These are phyloP conservation scores for Ramalina intermedia DNA, from an alignment of 495 filamentous ascomycete species.

Conservation along the genomic window DNA sequence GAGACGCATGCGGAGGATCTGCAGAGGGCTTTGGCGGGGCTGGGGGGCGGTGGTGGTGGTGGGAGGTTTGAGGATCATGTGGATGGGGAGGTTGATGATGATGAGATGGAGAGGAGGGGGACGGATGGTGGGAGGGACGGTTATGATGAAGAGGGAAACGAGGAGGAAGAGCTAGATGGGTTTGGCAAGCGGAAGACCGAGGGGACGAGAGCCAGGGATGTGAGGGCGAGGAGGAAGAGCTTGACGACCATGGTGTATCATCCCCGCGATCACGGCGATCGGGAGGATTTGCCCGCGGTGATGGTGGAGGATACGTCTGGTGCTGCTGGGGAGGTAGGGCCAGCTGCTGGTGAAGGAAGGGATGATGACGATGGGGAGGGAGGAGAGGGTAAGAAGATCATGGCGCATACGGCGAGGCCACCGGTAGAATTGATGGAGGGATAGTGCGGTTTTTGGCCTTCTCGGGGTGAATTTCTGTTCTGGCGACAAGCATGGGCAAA, in stretches of 20 bases:
- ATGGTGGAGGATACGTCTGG: constrained; percentile 80
- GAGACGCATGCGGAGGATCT: constrained; percentile 85
- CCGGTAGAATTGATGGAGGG: constrained; percentile 81
- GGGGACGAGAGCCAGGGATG: constrained; percentile 15
- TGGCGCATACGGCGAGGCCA: constrained; percentile 66
- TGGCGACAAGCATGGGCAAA: not conserved
- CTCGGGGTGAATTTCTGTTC: not conserved
- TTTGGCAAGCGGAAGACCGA: not conserved
- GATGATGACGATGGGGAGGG: constrained; percentile 27
- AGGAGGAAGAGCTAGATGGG: constrained; percentile 3
- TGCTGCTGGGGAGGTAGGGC: constrained; percentile 29
- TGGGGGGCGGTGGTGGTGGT: constrained; percentile 30
- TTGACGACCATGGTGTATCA: constrained; percentile 63
- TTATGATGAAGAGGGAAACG: constrained; percentile 18
- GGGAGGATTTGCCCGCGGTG: constrained; percentile 71
- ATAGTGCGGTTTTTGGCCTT: not conserved
- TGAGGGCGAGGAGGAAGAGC: constrained; percentile 39
- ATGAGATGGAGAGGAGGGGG: constrained; percentile 34
- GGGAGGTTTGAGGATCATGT: constrained; percentile 17
- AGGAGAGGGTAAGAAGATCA: constrained; percentile 37
- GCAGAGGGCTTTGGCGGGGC: constrained; percentile 57
- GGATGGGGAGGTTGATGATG: constrained; percentile 34
- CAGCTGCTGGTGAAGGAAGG: constrained; percentile 19
- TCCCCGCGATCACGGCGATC: constrained; percentile 58
- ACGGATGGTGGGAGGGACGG: no score